These are phyloP conservation scores for Phytophthora uliginosa DNA, from an alignment of 352 stramenopile species.

Conservation along the genomic window DNA sequence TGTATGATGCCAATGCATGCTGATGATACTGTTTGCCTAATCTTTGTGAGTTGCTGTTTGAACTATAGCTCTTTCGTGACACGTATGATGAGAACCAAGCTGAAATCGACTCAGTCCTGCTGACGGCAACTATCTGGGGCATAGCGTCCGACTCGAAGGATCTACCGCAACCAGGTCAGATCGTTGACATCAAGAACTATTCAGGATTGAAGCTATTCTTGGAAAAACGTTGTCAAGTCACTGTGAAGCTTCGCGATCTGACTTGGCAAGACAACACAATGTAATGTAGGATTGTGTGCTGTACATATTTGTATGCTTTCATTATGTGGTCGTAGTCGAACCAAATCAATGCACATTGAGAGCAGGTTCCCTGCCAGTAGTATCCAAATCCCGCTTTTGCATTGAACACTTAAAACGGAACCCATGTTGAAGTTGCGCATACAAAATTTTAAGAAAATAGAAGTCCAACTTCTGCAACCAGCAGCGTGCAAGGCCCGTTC, in stretches of 20 bases:
- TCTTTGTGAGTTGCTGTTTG: neutral
- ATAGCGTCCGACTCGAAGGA: neutral
- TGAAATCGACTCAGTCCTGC: neutral
- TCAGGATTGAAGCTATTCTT: conserved; percentile 1
- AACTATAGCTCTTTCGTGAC: neutral
- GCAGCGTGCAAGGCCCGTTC: neutral
- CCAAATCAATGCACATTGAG: neutral
- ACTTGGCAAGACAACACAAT: neutral
- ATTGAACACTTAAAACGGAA: neutral
- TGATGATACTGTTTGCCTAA: no score
- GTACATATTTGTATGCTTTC: no score
- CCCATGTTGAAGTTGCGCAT: neutral
- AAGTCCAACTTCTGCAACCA: no score
- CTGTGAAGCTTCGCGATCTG: conserved; percentile 1
- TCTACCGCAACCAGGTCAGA: conserved; percentile 1
- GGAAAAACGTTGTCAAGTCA: conserved; percentile 1
- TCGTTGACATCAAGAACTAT: conserved; percentile 4
- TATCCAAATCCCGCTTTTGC: neutral
- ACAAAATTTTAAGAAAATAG: no score
- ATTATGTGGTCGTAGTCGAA: no score
- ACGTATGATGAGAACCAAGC: conserved; percentile 1
- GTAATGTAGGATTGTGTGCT: neutral
- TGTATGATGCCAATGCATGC: neutral
- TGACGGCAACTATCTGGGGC: neutral
- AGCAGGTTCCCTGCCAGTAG: no score